Evolutionary conservation across 2,329 filamentous ascomycete genomes (phyloP).

Genomic region (Cordyceps farinosa): DNA sequence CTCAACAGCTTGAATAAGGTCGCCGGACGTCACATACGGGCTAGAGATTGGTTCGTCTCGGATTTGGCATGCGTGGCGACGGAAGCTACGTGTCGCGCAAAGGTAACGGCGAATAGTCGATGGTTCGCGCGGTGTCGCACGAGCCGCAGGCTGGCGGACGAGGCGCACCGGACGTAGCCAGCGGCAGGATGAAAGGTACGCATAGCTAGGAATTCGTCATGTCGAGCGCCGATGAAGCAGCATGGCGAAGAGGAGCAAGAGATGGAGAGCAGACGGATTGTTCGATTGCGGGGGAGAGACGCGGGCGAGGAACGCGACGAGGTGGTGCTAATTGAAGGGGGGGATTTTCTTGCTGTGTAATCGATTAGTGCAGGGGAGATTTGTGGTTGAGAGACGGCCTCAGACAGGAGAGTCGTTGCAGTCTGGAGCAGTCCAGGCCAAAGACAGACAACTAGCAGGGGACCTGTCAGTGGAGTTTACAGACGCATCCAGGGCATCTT

Average conservation of each 20-base stretch:
- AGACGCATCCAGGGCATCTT: neutral
- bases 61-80: conserved; percentile 22
- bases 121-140: conserved; percentile 45
- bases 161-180: conserved; percentile 39
- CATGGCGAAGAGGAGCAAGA: conserved; percentile 16
- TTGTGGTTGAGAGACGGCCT: neutral
- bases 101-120: conserved; percentile 33
- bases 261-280: neutral
- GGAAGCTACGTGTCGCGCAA: conserved; percentile 44
- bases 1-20: neutral
- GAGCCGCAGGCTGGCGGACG: conserved; percentile 47
- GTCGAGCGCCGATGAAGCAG: conserved; percentile 26
- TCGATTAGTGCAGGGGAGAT: neutral
- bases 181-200: conserved; percentile 29
- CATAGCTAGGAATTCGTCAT: conserved; percentile 17
- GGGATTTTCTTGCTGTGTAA: neutral
- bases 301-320: neutral
- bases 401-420: too few species aligned
- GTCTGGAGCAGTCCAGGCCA: neutral
- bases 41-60: conserved; percentile 28
- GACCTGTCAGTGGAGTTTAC: neutral
- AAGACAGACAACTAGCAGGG: neutral
- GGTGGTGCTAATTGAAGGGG: neutral
- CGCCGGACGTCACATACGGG: conserved; percentile 35
- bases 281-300: neutral